Evolutionary conservation across 768 basidiomycete genomes (phyloP), one percentile per base, ranked within the genome.

Genomic region (Phanerochaete sordida): DNA sequence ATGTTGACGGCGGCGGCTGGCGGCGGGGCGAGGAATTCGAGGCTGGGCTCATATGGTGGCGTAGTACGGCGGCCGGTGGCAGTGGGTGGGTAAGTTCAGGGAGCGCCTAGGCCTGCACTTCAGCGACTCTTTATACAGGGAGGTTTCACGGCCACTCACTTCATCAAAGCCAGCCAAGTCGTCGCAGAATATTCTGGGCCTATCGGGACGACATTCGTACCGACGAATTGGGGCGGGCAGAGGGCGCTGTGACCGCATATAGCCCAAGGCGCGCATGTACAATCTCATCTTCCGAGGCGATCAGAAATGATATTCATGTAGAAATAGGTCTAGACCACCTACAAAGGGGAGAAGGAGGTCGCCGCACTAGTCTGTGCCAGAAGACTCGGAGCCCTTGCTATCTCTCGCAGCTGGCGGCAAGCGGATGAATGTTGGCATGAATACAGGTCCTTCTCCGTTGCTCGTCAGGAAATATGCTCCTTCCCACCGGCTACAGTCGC

Each of bases 381-480:
- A 35, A 35, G 33, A 35, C 6, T 35, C 19, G 8, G 39, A 9
- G 8, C 19, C 39, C 39, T 11, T 9, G 39, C 8, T 43, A 43
- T 43, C 4, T 4, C 8, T 16, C 39, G 19, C 19, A 39, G 52
- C 4, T 37, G 19, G 33, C 23, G 31, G 8, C 23, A 54, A 52
- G 4, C 45, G 30, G 39, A 30, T 2, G 54, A 61, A 61, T 6
- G 49, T 24, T 4, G 53, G 35, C 46, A 30, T 23, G 54, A 56
- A 61, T 2, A 56, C 23, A 21, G 60, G 60, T 1, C 60, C 60
- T 15, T 57, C 60, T 1, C 51, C 60, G 54, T 31, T 33, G 35
- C 60, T 61, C 11, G 28, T 23, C 24, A 51, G 19, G 33, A 61
- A 61, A 30, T 53, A 39, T 12, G 53, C 30, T 21, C 60, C 60